These are phyloP conservation scores for Cadophora malorum DNA, from an alignment of 2,329 filamentous ascomycete genomes.

Conservation along the genomic window DNA sequence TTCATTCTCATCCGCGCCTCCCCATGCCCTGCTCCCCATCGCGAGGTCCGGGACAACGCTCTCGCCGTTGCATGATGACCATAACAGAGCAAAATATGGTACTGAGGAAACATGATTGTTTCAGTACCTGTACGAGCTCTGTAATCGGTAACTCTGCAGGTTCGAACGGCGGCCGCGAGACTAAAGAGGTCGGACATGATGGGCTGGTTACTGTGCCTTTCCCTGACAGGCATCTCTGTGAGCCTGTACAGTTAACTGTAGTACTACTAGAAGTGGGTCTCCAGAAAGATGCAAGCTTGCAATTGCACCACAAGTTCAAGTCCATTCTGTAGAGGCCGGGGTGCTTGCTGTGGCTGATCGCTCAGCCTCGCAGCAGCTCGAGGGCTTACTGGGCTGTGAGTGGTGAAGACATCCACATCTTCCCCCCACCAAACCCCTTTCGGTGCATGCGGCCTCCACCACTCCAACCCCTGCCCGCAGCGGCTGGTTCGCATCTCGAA, in stretches of 20 bases:
- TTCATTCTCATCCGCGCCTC: slow-evolving; percentile 5
- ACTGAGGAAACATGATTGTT: slow-evolving; percentile 8
- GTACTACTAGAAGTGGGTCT: neutral
- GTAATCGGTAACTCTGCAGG: neutral
- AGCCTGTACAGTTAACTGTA: neutral
- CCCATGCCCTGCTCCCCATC: neutral
- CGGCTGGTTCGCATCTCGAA: slow-evolving; percentile 19
- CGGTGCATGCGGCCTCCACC: slow-evolving; percentile 7
- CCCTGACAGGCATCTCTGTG: slow-evolving; percentile 22
- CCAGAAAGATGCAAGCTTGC: slow-evolving; percentile 17
- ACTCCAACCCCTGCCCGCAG: slow-evolving; percentile 7
- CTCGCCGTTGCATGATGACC: slow-evolving; percentile 16
- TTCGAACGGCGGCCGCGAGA: neutral
- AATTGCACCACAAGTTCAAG: neutral
- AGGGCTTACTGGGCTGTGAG: slow-evolving; percentile 26
- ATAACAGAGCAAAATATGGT: neutral
- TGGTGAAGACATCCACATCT: slow-evolving; percentile 19
- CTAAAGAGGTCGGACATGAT: slow-evolving; percentile 1
- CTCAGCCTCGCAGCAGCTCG: slow-evolving; percentile 29
- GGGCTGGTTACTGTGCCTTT: slow-evolving; percentile 11
- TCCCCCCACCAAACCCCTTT: slow-evolving; percentile 1
- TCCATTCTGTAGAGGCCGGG: neutral
- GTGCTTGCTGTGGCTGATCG: slow-evolving; percentile 26
- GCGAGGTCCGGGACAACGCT: neutral
- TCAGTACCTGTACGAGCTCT: neutral